Evolutionary conservation across 192 early-diverging fungal species (phyloP).

Genomic region (Entomortierella beljakovae): DNA sequence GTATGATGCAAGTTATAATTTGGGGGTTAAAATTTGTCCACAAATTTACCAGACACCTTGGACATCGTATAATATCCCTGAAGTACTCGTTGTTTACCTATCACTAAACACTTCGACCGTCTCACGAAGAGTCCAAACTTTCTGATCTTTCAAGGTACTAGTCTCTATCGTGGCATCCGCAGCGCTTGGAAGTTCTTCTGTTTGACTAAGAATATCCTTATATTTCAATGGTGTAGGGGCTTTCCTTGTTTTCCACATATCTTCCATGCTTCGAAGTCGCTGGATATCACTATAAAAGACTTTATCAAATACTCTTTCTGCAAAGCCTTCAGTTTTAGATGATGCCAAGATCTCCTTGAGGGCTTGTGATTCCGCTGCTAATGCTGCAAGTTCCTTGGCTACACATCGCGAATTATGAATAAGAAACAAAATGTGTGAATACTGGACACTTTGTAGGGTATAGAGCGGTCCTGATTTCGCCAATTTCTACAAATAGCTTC

Average conservation of each 20-base stretch:
- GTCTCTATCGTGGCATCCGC: slow-evolving; percentile 33
- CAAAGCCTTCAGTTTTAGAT: slow-evolving; percentile 69
- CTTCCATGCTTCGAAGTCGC: slow-evolving; percentile 84
- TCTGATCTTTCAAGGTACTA: slow-evolving; percentile 70
- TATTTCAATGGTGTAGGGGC: slow-evolving; percentile 78
- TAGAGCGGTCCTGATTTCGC: background rate
- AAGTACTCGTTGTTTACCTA: no score
- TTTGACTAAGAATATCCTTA: slow-evolving; percentile 42
- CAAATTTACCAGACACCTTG: background rate
- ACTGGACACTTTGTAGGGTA: background rate
- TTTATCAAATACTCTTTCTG: slow-evolving; percentile 76
- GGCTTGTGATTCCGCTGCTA: slow-evolving; percentile 80
- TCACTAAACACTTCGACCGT: slow-evolving; percentile 76
- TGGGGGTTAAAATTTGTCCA: background rate
- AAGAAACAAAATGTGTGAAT: background rate
- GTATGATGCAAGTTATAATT: background rate
- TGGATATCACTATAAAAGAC: slow-evolving; percentile 87
- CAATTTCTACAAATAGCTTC: slow-evolving; percentile 6
- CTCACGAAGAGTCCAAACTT: slow-evolving; percentile 77
- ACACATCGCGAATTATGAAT: background rate
- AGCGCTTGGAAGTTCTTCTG: background rate
- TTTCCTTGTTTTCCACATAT: slow-evolving; percentile 86
- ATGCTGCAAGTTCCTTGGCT: slow-evolving; percentile 80
- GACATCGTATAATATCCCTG: no score
- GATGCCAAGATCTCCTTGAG: slow-evolving; percentile 75